Evolutionary conservation across 148 eudicot species (phyloP).

Genomic region (Rhododendron kiyosumense): DNA sequence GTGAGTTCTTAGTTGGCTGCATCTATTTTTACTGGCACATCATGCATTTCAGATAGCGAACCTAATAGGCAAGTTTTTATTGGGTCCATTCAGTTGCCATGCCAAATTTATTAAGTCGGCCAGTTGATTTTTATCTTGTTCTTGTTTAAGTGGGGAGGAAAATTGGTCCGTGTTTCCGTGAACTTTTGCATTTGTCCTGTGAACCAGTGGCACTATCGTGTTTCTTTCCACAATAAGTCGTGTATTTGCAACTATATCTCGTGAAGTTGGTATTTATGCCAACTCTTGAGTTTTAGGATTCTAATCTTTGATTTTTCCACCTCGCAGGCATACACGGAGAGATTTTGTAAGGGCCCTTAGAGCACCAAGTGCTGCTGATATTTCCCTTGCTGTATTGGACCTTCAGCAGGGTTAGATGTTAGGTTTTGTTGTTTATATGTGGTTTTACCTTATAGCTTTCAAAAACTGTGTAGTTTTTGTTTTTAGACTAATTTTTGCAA

Average conservation of each 20-base stretch:
- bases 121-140: not conserved
- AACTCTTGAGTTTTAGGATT: not conserved
- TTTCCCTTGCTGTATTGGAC: not conserved
- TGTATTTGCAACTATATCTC: not conserved
- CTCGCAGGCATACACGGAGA: conserved; percentile 25
- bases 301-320: not conserved
- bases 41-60: not conserved
- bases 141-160: not conserved
- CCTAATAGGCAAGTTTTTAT: not conserved
- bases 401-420: not conserved
- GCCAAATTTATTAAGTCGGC: not conserved
- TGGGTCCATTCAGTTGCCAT: not conserved
- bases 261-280: not conserved
- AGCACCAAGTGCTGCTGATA: conserved; percentile 7
- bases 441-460: not conserved
- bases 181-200: not conserved
- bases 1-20: conserved; percentile 31
- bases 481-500: not conserved
- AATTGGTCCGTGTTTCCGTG: not conserved
- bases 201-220: not conserved
- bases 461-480: not conserved
- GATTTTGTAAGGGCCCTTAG: conserved; percentile 14
- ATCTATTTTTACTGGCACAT: not conserved
- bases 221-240: not conserved
- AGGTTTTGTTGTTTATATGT: conserved; percentile 5